phyloP scores from a whole-genome alignment of 371 early-diverging fungal species.

The Rhizopus arrhizus region DNA sequence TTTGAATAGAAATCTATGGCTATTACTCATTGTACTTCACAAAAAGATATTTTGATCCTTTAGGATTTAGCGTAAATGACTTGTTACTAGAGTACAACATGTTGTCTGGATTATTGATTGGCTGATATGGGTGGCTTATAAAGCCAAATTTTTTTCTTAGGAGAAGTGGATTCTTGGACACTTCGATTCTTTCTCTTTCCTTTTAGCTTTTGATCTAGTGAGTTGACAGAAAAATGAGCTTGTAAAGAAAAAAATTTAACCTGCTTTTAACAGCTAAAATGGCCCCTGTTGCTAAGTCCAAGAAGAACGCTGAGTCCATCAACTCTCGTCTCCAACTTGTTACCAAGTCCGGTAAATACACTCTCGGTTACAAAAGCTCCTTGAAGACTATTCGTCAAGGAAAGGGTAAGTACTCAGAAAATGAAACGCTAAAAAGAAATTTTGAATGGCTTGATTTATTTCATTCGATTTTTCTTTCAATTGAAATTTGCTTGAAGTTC shows the following conservation, averaged over 20 bases:
- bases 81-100: background rate
- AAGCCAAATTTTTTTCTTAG: slow-evolving; percentile 6
- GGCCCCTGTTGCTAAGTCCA: slow-evolving; percentile 68
- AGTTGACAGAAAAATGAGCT: background rate
- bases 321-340: slow-evolving; percentile 97
- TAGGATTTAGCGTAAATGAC: background rate
- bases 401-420: slow-evolving; percentile 72
- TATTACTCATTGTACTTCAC: background rate
- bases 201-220: slow-evolving; percentile 8
- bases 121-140: background rate
- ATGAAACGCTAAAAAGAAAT: background rate
- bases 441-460: slow-evolving; percentile 10
- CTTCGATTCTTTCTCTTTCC: background rate
- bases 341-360: slow-evolving; percentile 98
- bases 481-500: slow-evolving; percentile 5
- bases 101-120: background rate
- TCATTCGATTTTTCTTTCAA: no score
- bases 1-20: no score
- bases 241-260: background rate
- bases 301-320: slow-evolving; percentile 89
- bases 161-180: background rate
- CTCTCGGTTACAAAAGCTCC: slow-evolving; percentile 97
- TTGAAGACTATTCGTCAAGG: slow-evolving; percentile 96
- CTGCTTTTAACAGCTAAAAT: slow-evolving; percentile 24
- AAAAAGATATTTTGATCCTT: background rate